A percentile compares a stretch with the other conserved stretches of the same genome.
phyloP scores from a whole-genome alignment of 331 rosid genomes.

The Phaseolus coccineus region DNA sequence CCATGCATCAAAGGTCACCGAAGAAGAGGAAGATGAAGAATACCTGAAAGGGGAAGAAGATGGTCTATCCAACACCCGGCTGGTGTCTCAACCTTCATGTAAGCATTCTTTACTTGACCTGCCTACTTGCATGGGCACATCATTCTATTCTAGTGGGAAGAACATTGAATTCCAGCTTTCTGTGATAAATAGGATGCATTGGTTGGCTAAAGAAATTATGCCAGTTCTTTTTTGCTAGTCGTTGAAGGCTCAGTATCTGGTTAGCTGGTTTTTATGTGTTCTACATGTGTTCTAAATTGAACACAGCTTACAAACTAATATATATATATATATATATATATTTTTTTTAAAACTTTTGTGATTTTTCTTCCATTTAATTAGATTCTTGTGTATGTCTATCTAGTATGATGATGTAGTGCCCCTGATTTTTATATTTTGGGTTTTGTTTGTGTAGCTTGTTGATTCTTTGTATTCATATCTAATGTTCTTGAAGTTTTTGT shows the following conservation, averaged over 20 bases:
- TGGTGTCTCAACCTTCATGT: constrained; percentile 92
- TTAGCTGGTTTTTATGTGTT: background rate
- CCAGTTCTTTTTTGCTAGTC: background rate
- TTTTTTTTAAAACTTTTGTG: background rate
- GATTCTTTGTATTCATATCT: constrained; percentile 25
- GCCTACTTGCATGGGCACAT: background rate
- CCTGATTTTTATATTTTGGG: constrained; percentile 12
- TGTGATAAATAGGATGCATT: constrained; percentile 10
- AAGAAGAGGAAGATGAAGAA: constrained; percentile 97
- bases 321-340: too few relatives aligned
- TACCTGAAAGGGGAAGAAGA: constrained; percentile 96
- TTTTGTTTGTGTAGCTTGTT: background rate
- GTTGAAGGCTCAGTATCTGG: constrained; percentile 3
- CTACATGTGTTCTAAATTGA: constrained; percentile 5
- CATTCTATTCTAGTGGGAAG: background rate
- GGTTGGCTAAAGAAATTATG: background rate
- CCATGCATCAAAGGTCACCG: constrained; percentile 96
- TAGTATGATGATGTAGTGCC: background rate
- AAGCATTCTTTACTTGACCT: constrained; percentile 40
- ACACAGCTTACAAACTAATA: background rate
- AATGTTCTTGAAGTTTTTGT: background rate
- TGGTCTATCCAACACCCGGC: constrained; percentile 79
- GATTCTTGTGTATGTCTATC: background rate
- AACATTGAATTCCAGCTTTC: background rate
- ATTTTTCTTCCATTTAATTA: background rate